Conservation (phyloP, 345 rosid genomes). For the Psidium friedrichsthalianum region DNA sequence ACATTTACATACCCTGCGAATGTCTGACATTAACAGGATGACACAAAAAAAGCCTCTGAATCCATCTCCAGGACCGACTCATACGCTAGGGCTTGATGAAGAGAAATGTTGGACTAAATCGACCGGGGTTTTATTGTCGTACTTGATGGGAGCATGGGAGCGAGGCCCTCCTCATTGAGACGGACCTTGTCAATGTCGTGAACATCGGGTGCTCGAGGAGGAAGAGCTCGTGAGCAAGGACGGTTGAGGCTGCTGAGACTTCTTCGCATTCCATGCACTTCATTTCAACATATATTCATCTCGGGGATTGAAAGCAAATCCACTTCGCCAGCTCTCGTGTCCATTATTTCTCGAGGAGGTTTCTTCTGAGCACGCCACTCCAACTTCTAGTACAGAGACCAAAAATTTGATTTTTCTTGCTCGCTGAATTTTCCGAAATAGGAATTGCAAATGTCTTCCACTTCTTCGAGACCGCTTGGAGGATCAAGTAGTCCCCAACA, state of each 20-base stretch:
- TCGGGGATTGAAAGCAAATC: neutral
- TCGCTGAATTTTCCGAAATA: neutral
- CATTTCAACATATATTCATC: neutral
- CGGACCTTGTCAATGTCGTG: conserved; percentile 19
- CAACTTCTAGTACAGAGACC: neutral
- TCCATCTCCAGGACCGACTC: conserved; percentile 58
- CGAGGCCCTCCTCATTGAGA: conserved; percentile 74
- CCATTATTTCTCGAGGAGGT: neutral
- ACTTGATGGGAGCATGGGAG: conserved; percentile 26
- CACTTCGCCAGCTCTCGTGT: neutral
- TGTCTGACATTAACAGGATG: neutral
- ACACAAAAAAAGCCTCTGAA: conserved; percentile 57
- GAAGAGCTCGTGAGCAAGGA: conserved; percentile 74
- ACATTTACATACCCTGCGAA: neutral
- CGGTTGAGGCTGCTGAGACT: conserved; percentile 74
- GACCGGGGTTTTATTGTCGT: conserved; percentile 31
- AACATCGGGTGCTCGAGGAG: conserved; percentile 54
- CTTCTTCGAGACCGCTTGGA: neutral
- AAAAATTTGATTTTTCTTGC: neutral
- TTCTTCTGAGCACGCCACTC: neutral
- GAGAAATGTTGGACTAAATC: neutral
- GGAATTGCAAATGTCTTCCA: neutral
- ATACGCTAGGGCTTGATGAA: conserved; percentile 52
- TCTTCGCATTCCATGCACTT: conserved; percentile 19
- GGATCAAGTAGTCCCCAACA: neutral